A percentile compares a stretch with the other conserved stretches of the same genome.
These are phyloP conservation scores for Setaria viridis DNA, from an alignment of 202 grass and related monocot genomes.

Conservation along the genomic window DNA sequence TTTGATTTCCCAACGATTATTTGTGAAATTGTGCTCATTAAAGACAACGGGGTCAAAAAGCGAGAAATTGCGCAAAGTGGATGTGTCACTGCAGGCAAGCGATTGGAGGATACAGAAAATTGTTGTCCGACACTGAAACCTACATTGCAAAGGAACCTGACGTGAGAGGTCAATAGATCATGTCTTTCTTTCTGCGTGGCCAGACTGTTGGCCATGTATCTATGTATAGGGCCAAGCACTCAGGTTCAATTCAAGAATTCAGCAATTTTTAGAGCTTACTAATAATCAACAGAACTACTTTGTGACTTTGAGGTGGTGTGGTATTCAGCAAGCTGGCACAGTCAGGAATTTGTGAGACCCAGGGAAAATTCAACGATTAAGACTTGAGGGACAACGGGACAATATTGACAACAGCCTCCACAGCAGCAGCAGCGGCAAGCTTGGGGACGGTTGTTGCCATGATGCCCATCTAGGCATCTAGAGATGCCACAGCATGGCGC, in stretches of 20 bases:
- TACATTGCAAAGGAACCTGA: slow-evolving; percentile 52
- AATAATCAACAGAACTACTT: not conserved
- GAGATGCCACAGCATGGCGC: too few species aligned
- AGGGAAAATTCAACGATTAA: not conserved
- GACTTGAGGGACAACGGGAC: too few species aligned
- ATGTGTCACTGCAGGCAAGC: not conserved
- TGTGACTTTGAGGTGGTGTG: not conserved
- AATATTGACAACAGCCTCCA: not conserved
- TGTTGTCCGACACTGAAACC: slow-evolving; percentile 41
- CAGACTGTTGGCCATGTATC: not conserved
- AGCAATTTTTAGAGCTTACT: not conserved
- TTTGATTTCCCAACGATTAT: not conserved
- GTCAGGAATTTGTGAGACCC: not conserved
- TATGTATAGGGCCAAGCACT: not conserved
- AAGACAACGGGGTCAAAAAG: not conserved
- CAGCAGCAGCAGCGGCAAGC: not conserved
- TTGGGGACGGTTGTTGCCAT: too few species aligned
- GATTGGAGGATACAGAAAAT: not conserved
- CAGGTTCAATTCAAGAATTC: slow-evolving; percentile 10
- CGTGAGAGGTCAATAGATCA: slow-evolving; percentile 40
- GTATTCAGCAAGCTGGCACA: not conserved
- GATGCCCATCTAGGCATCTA: too few species aligned
- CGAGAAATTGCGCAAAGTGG: not conserved
- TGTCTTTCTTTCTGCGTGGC: not conserved
- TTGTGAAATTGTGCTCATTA: slow-evolving; percentile 26